Conservation (phyloP, 1,139 yeast species). For the Geotrichum australiense region DNA sequence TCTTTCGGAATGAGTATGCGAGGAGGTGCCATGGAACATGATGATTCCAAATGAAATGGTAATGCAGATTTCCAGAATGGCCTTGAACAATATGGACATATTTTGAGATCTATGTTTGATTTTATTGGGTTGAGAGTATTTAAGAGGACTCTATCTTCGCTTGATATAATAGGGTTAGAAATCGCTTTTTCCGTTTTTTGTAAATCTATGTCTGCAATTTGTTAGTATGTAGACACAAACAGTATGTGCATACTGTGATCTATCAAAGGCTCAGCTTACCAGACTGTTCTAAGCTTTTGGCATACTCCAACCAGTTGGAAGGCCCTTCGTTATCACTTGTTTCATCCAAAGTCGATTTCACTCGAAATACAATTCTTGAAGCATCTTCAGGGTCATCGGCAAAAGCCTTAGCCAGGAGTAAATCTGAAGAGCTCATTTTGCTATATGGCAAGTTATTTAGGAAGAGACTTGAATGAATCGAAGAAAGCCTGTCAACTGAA, state of each 20-base stretch:
- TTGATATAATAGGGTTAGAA: conserved; percentile 17
- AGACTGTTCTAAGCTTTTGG: conserved; percentile 12
- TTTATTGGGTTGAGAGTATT: conserved; percentile 19
- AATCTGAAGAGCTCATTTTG: conserved; percentile 12
- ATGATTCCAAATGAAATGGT: conserved; percentile 24
- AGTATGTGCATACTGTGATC: background rate
- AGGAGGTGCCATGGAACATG: conserved; percentile 19
- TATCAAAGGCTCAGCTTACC: conserved; percentile 4
- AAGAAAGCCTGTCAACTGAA: too few species aligned
- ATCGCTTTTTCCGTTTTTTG: too few species aligned
- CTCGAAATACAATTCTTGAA: conserved; percentile 11
- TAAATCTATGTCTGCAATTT: too few species aligned
- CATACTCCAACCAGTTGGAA: conserved; percentile 17
- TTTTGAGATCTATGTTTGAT: conserved; percentile 26
- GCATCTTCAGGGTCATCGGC: conserved; percentile 14
- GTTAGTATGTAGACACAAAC: too few species aligned
- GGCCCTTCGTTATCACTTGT: background rate
- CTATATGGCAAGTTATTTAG: conserved; percentile 21
- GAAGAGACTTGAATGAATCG: conserved; percentile 19
- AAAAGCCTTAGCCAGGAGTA: conserved; percentile 15
- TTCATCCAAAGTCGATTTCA: conserved; percentile 9
- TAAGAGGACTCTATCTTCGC: conserved; percentile 15
- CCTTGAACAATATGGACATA: conserved; percentile 32
- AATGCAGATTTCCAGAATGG: conserved; percentile 28
- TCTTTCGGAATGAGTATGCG: background rate